phyloP scores from a whole-genome alignment of 257 asterid species.

The Solanum piurae region DNA sequence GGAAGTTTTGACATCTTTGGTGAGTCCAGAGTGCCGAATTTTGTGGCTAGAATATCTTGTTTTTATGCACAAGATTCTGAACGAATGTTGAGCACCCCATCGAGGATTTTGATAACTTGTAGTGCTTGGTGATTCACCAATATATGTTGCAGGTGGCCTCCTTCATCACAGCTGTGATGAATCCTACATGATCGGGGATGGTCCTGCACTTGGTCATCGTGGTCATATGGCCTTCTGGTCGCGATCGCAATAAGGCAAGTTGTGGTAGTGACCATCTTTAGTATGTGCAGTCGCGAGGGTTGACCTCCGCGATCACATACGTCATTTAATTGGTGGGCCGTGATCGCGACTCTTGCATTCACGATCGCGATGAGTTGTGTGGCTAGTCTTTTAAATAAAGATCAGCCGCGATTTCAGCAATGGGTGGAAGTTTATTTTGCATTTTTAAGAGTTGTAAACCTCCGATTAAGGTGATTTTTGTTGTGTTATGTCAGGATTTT shows the following conservation, averaged over 20 bases:
- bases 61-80: neutral
- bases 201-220: neutral
- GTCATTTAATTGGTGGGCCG: neutral
- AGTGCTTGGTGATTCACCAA: neutral
- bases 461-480: neutral
- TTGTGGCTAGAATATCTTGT: neutral
- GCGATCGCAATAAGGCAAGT: too few species aligned
- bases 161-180: neutral
- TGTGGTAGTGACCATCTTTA: neutral
- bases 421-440: neutral
- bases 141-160: neutral
- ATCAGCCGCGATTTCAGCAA: neutral
- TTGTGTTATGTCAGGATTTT: too few species aligned
- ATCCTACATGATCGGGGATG: neutral
- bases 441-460: neutral
- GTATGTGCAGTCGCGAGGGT: neutral
- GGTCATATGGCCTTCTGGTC: neutral
- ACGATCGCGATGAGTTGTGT: neutral
- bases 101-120: neutral
- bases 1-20: neutral
- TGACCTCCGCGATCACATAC: neutral
- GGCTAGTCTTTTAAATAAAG: neutral
- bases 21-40: neutral
- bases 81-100: neutral
- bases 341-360: neutral